These are phyloP conservation scores for Triticum turgidum DNA, from an alignment of 176 grass and related monocot species.

Conservation along the genomic window DNA sequence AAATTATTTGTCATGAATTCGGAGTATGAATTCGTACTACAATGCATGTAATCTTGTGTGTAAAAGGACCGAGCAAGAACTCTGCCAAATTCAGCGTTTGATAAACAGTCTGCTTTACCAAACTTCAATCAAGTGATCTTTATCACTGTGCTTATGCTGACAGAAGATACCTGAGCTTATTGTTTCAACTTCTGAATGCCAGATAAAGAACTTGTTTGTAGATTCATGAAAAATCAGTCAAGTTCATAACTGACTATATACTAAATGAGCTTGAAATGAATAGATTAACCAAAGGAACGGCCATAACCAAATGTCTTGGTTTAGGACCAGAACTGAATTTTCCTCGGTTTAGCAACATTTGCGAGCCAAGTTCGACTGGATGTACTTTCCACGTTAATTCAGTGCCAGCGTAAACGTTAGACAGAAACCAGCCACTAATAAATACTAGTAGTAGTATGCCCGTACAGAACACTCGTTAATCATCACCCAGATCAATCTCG, in stretches of 20 bases:
- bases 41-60: background rate
- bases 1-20: background rate
- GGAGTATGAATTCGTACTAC: background rate
- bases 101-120: no score
- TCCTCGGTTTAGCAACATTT: no score
- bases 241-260: background rate
- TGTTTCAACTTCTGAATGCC: background rate
- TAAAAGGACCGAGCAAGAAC: background rate
- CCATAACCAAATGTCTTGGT: no score
- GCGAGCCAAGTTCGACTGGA: background rate
- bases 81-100: no score
- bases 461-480: background rate
- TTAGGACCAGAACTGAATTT: no score
- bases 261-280: background rate
- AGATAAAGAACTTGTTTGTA: background rate
- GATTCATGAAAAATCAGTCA: background rate
- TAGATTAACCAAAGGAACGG: no score
- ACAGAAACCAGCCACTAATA: background rate
- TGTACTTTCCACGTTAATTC: background rate
- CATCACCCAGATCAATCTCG: background rate
- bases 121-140: no score
- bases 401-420: background rate
- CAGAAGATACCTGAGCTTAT: background rate
- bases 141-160: background rate
- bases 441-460: no score